Conservation (phyloP, 2,329 filamentous ascomycete genomes). For the Fusarium buxicola region DNA sequence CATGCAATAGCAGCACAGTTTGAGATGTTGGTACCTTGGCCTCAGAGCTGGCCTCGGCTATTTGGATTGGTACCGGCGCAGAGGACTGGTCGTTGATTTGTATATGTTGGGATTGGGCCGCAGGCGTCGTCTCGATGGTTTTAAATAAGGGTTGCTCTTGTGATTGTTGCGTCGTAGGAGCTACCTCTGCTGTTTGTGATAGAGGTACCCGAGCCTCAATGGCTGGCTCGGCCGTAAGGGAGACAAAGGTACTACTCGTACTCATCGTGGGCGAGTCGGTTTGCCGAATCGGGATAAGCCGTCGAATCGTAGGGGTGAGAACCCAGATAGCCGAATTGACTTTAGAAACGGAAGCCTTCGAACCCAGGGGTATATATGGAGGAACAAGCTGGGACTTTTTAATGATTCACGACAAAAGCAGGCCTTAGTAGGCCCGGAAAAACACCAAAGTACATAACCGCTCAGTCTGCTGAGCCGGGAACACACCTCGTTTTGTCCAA, state of each 20-base stretch:
- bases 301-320: neutral
- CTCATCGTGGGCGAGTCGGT: slow-evolving; percentile 24
- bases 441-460: slow-evolving; percentile 21
- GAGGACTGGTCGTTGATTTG: slow-evolving; percentile 1
- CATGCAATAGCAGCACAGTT: slow-evolving; percentile 62
- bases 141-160: slow-evolving; percentile 11
- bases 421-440: neutral
- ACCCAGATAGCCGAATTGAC: neutral
- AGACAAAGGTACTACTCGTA: slow-evolving; percentile 20
- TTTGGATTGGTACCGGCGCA: slow-evolving; percentile 6
- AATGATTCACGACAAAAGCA: slow-evolving; percentile 14
- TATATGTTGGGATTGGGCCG: slow-evolving; percentile 17
- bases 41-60: slow-evolving; percentile 5
- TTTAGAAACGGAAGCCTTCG: neutral
- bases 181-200: neutral
- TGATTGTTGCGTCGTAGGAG: neutral
- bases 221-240: slow-evolving; percentile 33
- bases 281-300: neutral
- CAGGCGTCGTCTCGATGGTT: slow-evolving; percentile 1
- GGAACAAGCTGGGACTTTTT: neutral
- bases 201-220: slow-evolving; percentile 11
- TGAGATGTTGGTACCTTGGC: slow-evolving; percentile 50
- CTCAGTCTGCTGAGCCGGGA: slow-evolving; percentile 3
- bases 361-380: neutral
- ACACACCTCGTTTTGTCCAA: slow-evolving; percentile 17